phyloP scores from a whole-genome alignment of 1,284 basidiomycete genomes.

The Coniophora puteana region DNA sequence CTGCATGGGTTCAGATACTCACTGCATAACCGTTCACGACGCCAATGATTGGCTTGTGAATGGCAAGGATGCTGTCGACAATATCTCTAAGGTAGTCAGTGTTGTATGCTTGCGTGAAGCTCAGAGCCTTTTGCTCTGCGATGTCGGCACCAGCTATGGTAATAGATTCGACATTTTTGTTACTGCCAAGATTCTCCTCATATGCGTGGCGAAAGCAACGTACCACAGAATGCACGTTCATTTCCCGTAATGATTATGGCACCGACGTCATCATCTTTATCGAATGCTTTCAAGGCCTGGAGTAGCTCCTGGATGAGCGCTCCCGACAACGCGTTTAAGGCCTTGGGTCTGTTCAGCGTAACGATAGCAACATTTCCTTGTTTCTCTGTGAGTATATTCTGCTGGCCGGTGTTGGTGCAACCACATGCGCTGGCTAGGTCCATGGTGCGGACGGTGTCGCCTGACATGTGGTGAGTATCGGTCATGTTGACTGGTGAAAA shows the following conservation, averaged over 20 bases:
- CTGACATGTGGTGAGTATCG: too few relatives aligned
- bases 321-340: constrained; percentile 58
- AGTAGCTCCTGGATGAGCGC: constrained; percentile 45
- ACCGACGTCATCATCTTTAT: constrained; percentile 41
- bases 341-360: constrained; percentile 58
- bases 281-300: constrained; percentile 39
- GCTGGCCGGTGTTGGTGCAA: too few relatives aligned
- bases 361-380: constrained; percentile 24
- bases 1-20: constrained; percentile 17
- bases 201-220: neutral
- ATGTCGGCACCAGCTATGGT: constrained; percentile 35
- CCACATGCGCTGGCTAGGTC: too few relatives aligned
- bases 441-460: too few relatives aligned
- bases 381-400: constrained; percentile 15
- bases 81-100: constrained; percentile 57
- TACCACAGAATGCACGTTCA: constrained; percentile 55
- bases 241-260: constrained; percentile 60
- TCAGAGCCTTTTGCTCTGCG: constrained; percentile 30
- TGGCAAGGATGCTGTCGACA: constrained; percentile 43
- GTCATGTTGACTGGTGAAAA: too few relatives aligned
- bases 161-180: constrained; percentile 9
- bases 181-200: neutral
- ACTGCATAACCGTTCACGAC: constrained; percentile 65
- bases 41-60: constrained; percentile 60
- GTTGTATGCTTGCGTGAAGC: constrained; percentile 53